Percentiles rank a stretch among this genome's conserved stretches.
phyloP scores from a whole-genome alignment of 2,329 filamentous ascomycete species.

The Aspergillus tamarii region DNA sequence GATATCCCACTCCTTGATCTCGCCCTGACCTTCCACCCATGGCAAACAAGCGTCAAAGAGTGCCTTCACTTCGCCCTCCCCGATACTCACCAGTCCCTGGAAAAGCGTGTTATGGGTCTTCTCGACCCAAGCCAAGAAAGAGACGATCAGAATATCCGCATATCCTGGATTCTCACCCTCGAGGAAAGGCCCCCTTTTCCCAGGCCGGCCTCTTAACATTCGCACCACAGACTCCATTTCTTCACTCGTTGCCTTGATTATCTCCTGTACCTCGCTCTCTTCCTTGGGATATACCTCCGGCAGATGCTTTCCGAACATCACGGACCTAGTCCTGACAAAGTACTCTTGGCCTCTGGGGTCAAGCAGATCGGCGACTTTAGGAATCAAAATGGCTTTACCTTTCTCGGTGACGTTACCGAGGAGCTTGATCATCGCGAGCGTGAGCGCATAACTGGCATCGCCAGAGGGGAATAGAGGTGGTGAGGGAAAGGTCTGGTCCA shows the following conservation, averaged over 20 bases:
- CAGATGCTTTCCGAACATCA: slow-evolving; percentile 32
- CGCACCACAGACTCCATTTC: slow-evolving; percentile 24
- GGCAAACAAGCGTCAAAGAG: slow-evolving; percentile 35
- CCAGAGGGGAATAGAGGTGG: slow-evolving; percentile 37
- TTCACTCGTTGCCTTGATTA: slow-evolving; percentile 24
- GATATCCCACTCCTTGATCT: slow-evolving; percentile 37
- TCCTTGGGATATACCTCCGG: slow-evolving; percentile 33
- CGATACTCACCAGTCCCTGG: slow-evolving; percentile 27
- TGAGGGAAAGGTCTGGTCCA: slow-evolving; percentile 34
- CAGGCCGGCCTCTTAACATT: slow-evolving; percentile 32
- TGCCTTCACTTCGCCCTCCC: slow-evolving; percentile 31
- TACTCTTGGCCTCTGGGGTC: slow-evolving; percentile 35
- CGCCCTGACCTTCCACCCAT: slow-evolving; percentile 38
- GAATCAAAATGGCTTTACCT: slow-evolving; percentile 23
- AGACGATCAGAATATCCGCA: slow-evolving; percentile 33
- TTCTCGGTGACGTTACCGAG: slow-evolving; percentile 8
- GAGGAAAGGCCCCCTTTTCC: slow-evolving; percentile 39
- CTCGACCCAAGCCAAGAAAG: slow-evolving; percentile 31
- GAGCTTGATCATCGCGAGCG: slow-evolving; percentile 26
- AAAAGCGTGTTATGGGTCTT: slow-evolving; percentile 27
- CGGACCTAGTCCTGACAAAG: slow-evolving; percentile 33
- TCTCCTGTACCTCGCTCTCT: slow-evolving; percentile 19
- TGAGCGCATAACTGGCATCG: slow-evolving; percentile 37
- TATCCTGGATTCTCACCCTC: slow-evolving; percentile 36
- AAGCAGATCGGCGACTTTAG: slow-evolving; percentile 27